Evolutionary conservation across 805 yeast species (phyloP).

Genomic region (Schizosaccharomyces japonicus): DNA sequence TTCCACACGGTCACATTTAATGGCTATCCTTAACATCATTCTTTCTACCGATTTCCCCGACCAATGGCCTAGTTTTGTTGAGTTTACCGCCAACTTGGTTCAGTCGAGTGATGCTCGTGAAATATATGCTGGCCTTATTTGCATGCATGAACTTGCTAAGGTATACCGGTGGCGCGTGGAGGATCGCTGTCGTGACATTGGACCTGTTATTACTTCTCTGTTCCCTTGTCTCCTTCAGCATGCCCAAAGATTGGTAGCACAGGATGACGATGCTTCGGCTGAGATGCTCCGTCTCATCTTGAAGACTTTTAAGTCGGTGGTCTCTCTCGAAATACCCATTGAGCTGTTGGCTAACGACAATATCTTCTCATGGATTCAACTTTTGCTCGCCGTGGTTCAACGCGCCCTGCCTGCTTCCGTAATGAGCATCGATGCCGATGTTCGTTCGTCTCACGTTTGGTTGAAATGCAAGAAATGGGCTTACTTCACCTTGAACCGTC

Average conservation of each 20-base stretch:
- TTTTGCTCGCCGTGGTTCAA: slow-evolving; percentile 46
- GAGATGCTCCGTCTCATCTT: slow-evolving; percentile 54
- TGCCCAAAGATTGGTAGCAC: slow-evolving; percentile 30
- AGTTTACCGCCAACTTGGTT: slow-evolving; percentile 24
- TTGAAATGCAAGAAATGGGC: slow-evolving; percentile 75
- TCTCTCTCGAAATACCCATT: slow-evolving; percentile 39
- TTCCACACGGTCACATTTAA: slow-evolving; percentile 21
- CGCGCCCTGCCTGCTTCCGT: slow-evolving; percentile 34
- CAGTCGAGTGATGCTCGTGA: slow-evolving; percentile 17
- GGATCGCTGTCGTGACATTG: slow-evolving; percentile 28
- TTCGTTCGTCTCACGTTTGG: slow-evolving; percentile 33
- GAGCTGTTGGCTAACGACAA: slow-evolving; percentile 31
- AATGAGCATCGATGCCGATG: slow-evolving; percentile 27
- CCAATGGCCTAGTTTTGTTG: slow-evolving; percentile 32
- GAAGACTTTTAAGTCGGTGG: slow-evolving; percentile 55
- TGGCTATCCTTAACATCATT: slow-evolving; percentile 27
- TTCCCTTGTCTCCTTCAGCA: slow-evolving; percentile 45
- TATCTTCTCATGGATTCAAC: slow-evolving; percentile 45
- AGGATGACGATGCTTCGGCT: slow-evolving; percentile 26
- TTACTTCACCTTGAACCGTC: slow-evolving; percentile 45
- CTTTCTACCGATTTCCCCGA: slow-evolving; percentile 28
- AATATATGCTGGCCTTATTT: slow-evolving; percentile 44
- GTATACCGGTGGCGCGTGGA: slow-evolving; percentile 50
- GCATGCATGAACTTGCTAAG: slow-evolving; percentile 46
- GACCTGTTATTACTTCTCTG: slow-evolving; percentile 28